A percentile compares a stretch with the other conserved stretches of the same genome.
Evolutionary conservation across 768 basidiomycete genomes (phyloP).

Genomic region (Kwoniella dejecticola): DNA sequence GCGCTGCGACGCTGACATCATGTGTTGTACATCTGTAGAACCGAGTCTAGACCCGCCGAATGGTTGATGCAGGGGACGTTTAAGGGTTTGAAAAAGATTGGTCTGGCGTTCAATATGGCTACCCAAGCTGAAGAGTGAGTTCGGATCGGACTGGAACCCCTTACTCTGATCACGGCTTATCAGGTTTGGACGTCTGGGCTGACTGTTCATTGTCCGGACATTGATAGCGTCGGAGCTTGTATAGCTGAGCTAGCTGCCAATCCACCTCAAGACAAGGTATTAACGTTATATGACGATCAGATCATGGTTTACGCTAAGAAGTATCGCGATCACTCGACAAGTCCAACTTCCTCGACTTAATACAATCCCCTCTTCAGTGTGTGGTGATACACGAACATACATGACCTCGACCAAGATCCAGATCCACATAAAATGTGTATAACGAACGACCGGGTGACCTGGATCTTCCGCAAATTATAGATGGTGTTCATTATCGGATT

Average conservation of each 20-base stretch:
- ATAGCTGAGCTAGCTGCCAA: slow-evolving; percentile 46
- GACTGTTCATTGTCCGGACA: background rate
- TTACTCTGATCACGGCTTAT: no score
- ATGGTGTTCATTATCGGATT: no score
- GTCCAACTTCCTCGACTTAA: background rate
- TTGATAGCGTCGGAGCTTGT: slow-evolving; percentile 41
- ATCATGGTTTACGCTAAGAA: slow-evolving; percentile 38
- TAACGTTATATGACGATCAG: slow-evolving; percentile 32
- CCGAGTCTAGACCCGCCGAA: slow-evolving; percentile 29
- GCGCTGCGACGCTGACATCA: background rate
- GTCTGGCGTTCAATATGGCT: slow-evolving; percentile 31
- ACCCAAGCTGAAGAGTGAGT: slow-evolving; percentile 46
- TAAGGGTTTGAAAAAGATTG: slow-evolving; percentile 32
- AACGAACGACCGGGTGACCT: no score
- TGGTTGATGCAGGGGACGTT: slow-evolving; percentile 30
- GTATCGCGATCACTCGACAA: slow-evolving; percentile 15
- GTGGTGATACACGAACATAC: no score
- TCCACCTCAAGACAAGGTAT: slow-evolving; percentile 34
- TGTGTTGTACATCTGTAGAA: slow-evolving; percentile 6
- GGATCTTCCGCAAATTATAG: no score
- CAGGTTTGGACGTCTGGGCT: background rate
- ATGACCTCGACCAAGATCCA: background rate
- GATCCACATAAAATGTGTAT: slow-evolving; percentile 5
- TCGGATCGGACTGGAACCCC: no score
- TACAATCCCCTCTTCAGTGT: background rate